Percentiles rank a stretch among this genome's conserved stretches.
phyloP scores from a whole-genome alignment of 352 stramenopile genomes.

The Phytopythium boreale region DNA sequence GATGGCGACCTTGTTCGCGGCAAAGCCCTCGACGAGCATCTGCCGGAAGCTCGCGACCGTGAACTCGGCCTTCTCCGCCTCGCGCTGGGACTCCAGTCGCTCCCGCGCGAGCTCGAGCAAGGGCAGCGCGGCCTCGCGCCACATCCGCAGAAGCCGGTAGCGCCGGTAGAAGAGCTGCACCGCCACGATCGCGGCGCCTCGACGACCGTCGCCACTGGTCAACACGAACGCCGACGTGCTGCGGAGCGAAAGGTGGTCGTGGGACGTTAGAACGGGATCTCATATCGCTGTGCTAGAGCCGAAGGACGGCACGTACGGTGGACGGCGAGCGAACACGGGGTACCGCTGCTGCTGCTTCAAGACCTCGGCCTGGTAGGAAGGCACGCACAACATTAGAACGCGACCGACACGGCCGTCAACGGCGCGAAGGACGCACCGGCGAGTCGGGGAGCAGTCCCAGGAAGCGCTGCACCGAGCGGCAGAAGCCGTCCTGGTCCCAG shows the following conservation, averaged over 20 bases:
- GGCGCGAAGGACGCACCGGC: conserved; percentile 14
- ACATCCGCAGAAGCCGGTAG: conserved; percentile 36
- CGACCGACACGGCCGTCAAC: no score
- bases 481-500: conserved; percentile 58
- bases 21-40: conserved; percentile 50
- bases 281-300: not conserved
- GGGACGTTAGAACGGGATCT: not conserved
- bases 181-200: conserved; percentile 14
- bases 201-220: conserved; percentile 1
- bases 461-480: conserved; percentile 50
- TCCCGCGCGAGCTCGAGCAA: conserved; percentile 43
- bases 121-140: conserved; percentile 30
- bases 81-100: conserved; percentile 19
- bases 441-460: conserved; percentile 59
- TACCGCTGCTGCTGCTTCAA: conserved; percentile 43
- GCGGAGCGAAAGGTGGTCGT: not conserved
- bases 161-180: conserved; percentile 41
- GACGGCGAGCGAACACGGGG: conserved; percentile 24
- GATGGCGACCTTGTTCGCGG: conserved; percentile 71
- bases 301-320: conserved; percentile 16
- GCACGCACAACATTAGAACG: conserved; percentile 1
- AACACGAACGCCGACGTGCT: conserved; percentile 17
- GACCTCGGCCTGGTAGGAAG: conserved; percentile 19
- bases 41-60: conserved; percentile 50
- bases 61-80: conserved; percentile 31